Conservation (phyloP, 2,329 filamentous ascomycete species). For the Aspergillus brasiliensis region DNA sequence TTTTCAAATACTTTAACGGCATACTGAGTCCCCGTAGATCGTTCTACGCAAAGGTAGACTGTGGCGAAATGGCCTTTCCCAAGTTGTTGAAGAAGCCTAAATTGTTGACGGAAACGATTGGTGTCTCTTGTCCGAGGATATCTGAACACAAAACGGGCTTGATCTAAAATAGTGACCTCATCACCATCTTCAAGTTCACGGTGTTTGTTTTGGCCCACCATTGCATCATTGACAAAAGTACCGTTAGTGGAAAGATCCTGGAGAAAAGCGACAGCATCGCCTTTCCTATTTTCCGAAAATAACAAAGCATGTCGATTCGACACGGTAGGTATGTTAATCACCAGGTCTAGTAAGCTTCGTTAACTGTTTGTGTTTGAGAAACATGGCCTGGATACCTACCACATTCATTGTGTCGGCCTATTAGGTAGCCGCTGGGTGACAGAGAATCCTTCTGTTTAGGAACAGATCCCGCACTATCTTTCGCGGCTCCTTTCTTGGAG, state of each 20-base stretch:
- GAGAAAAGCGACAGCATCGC: slow-evolving; percentile 68
- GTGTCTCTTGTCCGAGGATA: slow-evolving; percentile 77
- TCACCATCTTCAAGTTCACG: slow-evolving; percentile 87
- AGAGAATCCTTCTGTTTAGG: slow-evolving; percentile 59
- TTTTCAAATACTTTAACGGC: slow-evolving; percentile 96
- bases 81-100: slow-evolving; percentile 78
- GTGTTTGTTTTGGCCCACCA: slow-evolving; percentile 88
- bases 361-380: slow-evolving; percentile 12
- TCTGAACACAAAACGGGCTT: slow-evolving; percentile 85
- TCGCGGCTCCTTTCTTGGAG: slow-evolving; percentile 47
- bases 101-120: slow-evolving; percentile 82
- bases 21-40: slow-evolving; percentile 75
- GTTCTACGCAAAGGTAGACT: slow-evolving; percentile 88
- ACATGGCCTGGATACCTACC: slow-evolving; percentile 58
- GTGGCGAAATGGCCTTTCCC: slow-evolving; percentile 96
- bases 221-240: slow-evolving; percentile 90
- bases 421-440: slow-evolving; percentile 80
- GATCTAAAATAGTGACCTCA: slow-evolving; percentile 82
- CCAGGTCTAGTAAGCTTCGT: slow-evolving; percentile 59
- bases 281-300: slow-evolving; percentile 59
- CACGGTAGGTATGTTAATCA: slow-evolving; percentile 74
- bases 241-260: slow-evolving; percentile 96
- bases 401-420: slow-evolving; percentile 92
- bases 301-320: slow-evolving; percentile 72
- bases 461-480: slow-evolving; percentile 57